A percentile compares a stretch with the other conserved stretches of the same genome.
These are phyloP conservation scores for Candida quercuum DNA, from an alignment of 805 yeast species.

Conservation along the genomic window DNA sequence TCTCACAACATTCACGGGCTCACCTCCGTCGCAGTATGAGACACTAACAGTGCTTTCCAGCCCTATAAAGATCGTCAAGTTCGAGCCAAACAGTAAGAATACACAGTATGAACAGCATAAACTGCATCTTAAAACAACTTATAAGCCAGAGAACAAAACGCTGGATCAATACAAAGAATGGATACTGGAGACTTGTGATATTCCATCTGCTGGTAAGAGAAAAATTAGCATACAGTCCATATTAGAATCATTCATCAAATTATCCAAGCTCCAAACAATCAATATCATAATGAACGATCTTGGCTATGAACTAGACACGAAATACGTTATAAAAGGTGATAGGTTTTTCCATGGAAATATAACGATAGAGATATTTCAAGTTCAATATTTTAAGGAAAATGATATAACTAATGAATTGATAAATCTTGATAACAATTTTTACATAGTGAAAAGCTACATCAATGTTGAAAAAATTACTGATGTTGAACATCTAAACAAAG, in stretches of 20 bases:
- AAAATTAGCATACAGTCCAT: slow-evolving; percentile 63
- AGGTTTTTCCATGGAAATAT: slow-evolving; percentile 53
- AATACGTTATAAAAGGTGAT: slow-evolving; percentile 56
- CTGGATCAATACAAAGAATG: slow-evolving; percentile 30
- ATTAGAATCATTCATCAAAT: slow-evolving; percentile 41
- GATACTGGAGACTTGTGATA: slow-evolving; percentile 64
- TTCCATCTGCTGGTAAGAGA: slow-evolving; percentile 70
- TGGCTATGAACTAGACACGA: slow-evolving; percentile 64
- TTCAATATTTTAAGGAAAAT: slow-evolving; percentile 24
- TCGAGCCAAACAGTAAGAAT: slow-evolving; percentile 23
- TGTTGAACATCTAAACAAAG: slow-evolving; percentile 61
- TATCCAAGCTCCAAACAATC: slow-evolving; percentile 29
- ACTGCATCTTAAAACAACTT: slow-evolving; percentile 16
- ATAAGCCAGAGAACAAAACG: neutral
- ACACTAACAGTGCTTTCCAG: slow-evolving; percentile 15
- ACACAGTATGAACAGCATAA: slow-evolving; percentile 23
- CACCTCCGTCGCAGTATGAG: slow-evolving; percentile 8
- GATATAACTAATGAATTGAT: slow-evolving; percentile 22
- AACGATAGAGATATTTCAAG: slow-evolving; percentile 54
- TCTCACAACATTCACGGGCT: slow-evolving; percentile 19
- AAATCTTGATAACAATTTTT: slow-evolving; percentile 42
- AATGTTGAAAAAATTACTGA: slow-evolving; percentile 71
- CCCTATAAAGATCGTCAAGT: slow-evolving; percentile 21
- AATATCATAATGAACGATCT: slow-evolving; percentile 46
- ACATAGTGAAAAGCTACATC: slow-evolving; percentile 59